phyloP scores from a whole-genome alignment of 2,329 filamentous ascomycete genomes.

The Parastagonospora avenae region DNA sequence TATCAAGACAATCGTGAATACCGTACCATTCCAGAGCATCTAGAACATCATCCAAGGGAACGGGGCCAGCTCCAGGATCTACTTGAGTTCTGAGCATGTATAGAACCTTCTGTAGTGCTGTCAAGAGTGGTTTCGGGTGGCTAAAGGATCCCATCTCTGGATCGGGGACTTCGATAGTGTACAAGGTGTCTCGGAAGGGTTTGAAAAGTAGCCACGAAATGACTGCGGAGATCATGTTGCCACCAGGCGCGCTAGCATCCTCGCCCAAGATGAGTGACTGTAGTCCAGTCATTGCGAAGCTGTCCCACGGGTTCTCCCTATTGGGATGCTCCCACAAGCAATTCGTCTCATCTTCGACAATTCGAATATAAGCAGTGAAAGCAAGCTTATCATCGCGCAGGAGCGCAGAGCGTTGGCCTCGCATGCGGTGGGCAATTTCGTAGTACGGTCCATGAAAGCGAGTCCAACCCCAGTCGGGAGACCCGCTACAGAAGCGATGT shows the following conservation, averaged over 20 bases:
- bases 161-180: constrained; percentile 54
- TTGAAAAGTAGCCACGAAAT: constrained; percentile 63
- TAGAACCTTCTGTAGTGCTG: constrained; percentile 58
- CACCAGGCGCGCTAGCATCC: constrained; percentile 39
- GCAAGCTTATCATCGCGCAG: constrained; percentile 65
- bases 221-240: constrained; percentile 59
- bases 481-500: constrained; percentile 64
- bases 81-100: constrained; percentile 54
- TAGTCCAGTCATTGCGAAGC: constrained; percentile 62
- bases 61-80: constrained; percentile 43
- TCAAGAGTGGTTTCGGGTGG: constrained; percentile 57
- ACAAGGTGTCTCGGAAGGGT: constrained; percentile 63
- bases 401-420: constrained; percentile 62
- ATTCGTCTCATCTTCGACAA: constrained; percentile 64
- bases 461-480: constrained; percentile 68
- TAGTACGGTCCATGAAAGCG: constrained; percentile 65
- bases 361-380: constrained; percentile 66
- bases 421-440: constrained; percentile 62
- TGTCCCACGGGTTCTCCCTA: constrained; percentile 62
- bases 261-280: constrained; percentile 51
- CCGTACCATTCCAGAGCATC: constrained; percentile 50
- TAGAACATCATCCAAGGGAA: constrained; percentile 42
- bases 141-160: constrained; percentile 52
- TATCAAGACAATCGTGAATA: constrained; percentile 42
- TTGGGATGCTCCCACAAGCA: constrained; percentile 66